Evolutionary conservation across 1,284 basidiomycete genomes (phyloP).

Genomic region (Sanghuangporus weigelae): DNA sequence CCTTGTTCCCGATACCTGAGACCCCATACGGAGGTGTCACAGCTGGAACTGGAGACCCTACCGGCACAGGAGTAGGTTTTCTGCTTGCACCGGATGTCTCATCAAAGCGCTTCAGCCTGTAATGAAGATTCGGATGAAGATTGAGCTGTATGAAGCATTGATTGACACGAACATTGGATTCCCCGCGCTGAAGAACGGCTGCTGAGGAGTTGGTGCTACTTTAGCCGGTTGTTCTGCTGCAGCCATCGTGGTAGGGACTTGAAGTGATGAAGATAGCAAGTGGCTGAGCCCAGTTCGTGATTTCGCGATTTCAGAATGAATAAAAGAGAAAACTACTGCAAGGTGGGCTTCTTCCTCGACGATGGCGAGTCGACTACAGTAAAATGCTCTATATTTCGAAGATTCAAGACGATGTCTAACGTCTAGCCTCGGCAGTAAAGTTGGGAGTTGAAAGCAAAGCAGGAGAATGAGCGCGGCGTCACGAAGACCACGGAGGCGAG

Average conservation of each 20-base stretch:
- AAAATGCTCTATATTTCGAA: background rate
- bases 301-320: background rate
- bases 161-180: conserved; percentile 31
- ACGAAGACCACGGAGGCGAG: background rate
- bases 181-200: conserved; percentile 31
- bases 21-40: conserved; percentile 69
- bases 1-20: conserved; percentile 79
- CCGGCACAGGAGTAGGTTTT: conserved; percentile 47
- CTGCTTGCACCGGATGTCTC: conserved; percentile 63
- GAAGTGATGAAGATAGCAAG: background rate
- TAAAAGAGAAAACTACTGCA: no score
- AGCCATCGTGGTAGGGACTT: background rate
- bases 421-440: background rate
- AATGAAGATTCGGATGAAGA: background rate
- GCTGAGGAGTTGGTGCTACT: background rate
- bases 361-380: background rate
- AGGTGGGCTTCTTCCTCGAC: no score
- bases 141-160: background rate
- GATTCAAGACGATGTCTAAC: background rate
- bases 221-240: background rate
- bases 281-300: background rate
- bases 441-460: background rate
- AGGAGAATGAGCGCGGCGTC: background rate
- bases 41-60: background rate
- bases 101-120: conserved; percentile 80